A percentile compares a stretch with the other conserved stretches of the same genome.
Conservation (phyloP, 1,139 yeast species). For the Kurtzmaniella quercitrusa region DNA sequence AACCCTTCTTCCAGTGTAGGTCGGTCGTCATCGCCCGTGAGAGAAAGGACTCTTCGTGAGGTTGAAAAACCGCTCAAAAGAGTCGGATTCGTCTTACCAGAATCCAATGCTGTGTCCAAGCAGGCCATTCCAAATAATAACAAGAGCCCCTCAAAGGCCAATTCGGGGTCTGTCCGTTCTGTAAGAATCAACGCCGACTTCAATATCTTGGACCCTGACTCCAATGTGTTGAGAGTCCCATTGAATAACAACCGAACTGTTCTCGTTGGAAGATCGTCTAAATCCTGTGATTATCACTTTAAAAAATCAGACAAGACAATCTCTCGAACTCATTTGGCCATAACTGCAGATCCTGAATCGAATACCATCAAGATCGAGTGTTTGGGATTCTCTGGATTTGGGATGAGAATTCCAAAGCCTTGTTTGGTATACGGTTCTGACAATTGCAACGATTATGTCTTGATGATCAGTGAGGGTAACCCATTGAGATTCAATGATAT, state of each 20-base stretch:
- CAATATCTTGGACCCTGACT: slow-evolving; percentile 38
- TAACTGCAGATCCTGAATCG: slow-evolving; percentile 18
- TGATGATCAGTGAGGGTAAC: slow-evolving; percentile 25
- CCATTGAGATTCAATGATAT: slow-evolving; percentile 15
- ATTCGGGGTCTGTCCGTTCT: slow-evolving; percentile 11
- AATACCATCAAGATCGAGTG: slow-evolving; percentile 44
- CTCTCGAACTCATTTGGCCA: slow-evolving; percentile 61
- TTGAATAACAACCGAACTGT: slow-evolving; percentile 22
- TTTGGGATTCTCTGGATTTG: slow-evolving; percentile 68
- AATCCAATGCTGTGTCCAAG: not conserved
- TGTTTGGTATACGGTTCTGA: slow-evolving; percentile 32
- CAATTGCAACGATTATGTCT: slow-evolving; percentile 25
- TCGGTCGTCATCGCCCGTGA: slow-evolving; percentile 41
- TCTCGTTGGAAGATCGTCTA: slow-evolving; percentile 62
- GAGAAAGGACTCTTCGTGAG: slow-evolving; percentile 8
- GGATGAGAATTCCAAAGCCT: slow-evolving; percentile 53
- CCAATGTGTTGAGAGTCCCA: slow-evolving; percentile 34
- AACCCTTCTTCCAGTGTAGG: slow-evolving; percentile 52
- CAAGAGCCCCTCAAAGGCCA: slow-evolving; percentile 22
- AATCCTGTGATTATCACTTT: slow-evolving; percentile 55
- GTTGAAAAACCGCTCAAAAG: not conserved
- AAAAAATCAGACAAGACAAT: slow-evolving; percentile 54
- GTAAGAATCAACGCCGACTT: slow-evolving; percentile 28
- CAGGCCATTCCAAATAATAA: not conserved
- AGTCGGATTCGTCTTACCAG: not conserved